A percentile compares a stretch with the other conserved stretches of the same genome.
Evolutionary conservation across 306 rosid genomes (phyloP).

Genomic region (Acacia melanoxylon): DNA sequence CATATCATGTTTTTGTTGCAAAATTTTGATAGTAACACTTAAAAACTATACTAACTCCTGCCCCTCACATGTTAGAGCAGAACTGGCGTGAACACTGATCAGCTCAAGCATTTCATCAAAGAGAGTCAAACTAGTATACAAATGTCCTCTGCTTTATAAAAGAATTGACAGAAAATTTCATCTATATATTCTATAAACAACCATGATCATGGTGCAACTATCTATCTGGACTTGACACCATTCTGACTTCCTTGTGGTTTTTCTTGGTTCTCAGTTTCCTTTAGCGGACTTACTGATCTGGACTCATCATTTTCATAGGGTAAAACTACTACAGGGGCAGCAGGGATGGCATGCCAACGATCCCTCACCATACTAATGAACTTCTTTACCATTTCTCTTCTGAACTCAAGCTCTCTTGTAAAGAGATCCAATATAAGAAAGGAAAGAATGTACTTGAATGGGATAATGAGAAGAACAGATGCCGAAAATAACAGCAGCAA

Average conservation of each 20-base stretch:
- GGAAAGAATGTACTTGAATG: conserved; percentile 77
- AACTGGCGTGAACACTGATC: background rate
- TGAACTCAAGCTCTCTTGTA: conserved; percentile 82
- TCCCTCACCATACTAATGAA: conserved; percentile 65
- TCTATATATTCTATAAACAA: background rate
- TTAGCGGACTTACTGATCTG: conserved; percentile 40
- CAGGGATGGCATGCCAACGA: conserved; percentile 92
- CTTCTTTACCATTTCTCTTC: conserved; percentile 71
- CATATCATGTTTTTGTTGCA: background rate
- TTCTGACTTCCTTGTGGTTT: conserved; percentile 49
- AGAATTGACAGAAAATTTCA: background rate
- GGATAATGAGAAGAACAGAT: conserved; percentile 60
- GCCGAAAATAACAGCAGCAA: conserved; percentile 64
- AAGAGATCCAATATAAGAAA: conserved; percentile 76
- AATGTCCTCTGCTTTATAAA: background rate
- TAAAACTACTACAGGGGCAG: conserved; percentile 82
- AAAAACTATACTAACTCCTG: background rate
- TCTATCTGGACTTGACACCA: conserved; percentile 11
- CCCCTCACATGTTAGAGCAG: background rate
- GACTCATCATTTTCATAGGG: conserved; percentile 65
- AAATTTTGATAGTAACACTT: background rate
- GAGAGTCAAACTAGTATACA: background rate
- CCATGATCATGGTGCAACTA: background rate
- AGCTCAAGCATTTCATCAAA: background rate
- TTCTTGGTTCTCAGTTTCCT: conserved; percentile 42